These are phyloP conservation scores for Cutaneotrichosporon cyanovorans DNA, from an alignment of 1,284 basidiomycete genomes.

Conservation along the genomic window DNA sequence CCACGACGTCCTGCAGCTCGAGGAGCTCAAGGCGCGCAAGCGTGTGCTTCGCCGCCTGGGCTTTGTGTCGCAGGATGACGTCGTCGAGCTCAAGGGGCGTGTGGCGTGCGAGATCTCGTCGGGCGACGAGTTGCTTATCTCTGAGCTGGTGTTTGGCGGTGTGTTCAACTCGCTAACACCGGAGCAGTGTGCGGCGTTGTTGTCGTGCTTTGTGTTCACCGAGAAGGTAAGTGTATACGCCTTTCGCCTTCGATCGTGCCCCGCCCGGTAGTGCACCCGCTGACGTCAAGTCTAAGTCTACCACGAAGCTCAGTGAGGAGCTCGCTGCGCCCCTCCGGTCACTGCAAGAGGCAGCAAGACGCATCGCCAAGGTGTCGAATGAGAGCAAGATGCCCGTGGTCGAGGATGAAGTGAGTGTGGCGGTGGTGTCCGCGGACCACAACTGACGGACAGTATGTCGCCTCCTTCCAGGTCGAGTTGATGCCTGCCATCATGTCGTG, in stretches of 20 bases:
- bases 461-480: constrained; percentile 95
- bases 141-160: constrained; percentile 96
- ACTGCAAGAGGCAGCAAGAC: constrained; percentile 89
- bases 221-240: constrained; percentile 66
- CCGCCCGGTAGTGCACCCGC: not conserved
- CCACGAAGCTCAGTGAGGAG: constrained; percentile 80
- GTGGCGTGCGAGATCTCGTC: constrained; percentile 98
- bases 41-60: constrained; percentile 85
- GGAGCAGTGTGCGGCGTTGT: constrained; percentile 83
- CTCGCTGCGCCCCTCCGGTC: constrained; percentile 82
- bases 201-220: constrained; percentile 94
- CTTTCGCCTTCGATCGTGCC: not conserved
- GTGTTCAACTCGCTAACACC: constrained; percentile 84
- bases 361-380: constrained; percentile 91
- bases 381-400: constrained; percentile 82
- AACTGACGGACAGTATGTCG: constrained; percentile 56
- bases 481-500: constrained; percentile 97
- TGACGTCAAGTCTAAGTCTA: constrained; percentile 67
- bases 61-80: constrained; percentile 81
- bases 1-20: constrained; percentile 87
- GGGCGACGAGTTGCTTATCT: constrained; percentile 91
- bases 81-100: constrained; percentile 95
- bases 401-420: constrained; percentile 89
- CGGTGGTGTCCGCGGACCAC: not conserved
- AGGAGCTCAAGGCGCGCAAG: constrained; percentile 93